Percentiles rank a stretch among this genome's conserved stretches.
phyloP scores from a whole-genome alignment of 768 basidiomycete species.

The Leccinum variicolor region DNA sequence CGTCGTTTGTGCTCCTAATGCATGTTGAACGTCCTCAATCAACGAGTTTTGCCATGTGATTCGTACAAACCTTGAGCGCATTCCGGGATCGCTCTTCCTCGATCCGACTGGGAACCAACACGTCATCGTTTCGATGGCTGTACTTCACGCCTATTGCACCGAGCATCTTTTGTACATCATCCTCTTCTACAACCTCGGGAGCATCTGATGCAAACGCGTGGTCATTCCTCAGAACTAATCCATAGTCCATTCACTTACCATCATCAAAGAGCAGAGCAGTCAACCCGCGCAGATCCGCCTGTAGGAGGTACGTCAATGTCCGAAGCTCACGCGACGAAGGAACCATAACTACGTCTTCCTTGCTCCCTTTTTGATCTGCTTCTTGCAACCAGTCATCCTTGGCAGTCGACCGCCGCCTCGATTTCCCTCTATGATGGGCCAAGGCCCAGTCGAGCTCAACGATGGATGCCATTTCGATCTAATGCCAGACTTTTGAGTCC shows the following conservation, averaged over 20 bases:
- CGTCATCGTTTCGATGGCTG: constrained; percentile 70
- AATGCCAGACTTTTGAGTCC: neutral
- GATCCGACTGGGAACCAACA: constrained; percentile 64
- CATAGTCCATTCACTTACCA: constrained; percentile 34
- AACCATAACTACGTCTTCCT: constrained; percentile 26
- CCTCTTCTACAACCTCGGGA: constrained; percentile 39
- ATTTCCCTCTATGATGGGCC: constrained; percentile 53
- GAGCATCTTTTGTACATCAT: constrained; percentile 54
- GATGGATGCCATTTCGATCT: constrained; percentile 79
- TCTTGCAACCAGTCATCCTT: constrained; percentile 43
- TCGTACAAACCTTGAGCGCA: constrained; percentile 43
- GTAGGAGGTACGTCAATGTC: neutral
- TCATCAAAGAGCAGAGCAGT: constrained; percentile 71
- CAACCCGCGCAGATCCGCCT: constrained; percentile 59
- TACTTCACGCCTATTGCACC: constrained; percentile 64
- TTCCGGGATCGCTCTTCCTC: constrained; percentile 61
- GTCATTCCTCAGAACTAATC: neutral
- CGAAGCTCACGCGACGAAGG: neutral
- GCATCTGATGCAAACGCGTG: constrained; percentile 30
- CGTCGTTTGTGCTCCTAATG: constrained; percentile 27
- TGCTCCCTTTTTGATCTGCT: constrained; percentile 42
- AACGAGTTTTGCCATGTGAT: neutral
- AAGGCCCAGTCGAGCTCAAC: constrained; percentile 81
- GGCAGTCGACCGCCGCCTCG: constrained; percentile 29
- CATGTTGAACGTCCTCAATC: constrained; percentile 4